A percentile compares a stretch with the other conserved stretches of the same genome.
phyloP scores from a whole-genome alignment of 1,284 basidiomycete genomes.

The Prillingera fragicola region DNA sequence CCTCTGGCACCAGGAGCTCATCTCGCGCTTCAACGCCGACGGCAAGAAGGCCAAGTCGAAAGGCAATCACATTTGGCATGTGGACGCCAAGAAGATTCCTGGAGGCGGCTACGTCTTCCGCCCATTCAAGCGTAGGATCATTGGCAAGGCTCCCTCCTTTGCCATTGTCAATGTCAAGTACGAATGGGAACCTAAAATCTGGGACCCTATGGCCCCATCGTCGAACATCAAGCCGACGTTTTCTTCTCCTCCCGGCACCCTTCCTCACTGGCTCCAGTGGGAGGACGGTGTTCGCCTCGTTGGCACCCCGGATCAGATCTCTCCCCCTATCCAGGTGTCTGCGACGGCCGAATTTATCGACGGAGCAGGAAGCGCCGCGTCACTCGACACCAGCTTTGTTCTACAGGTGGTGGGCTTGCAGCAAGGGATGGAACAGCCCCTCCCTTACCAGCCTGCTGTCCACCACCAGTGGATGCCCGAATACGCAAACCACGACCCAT shows the following conservation, averaged over 20 bases:
- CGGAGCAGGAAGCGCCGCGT: conserved; percentile 23
- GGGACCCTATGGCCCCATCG: conserved; percentile 90
- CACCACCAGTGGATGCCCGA: conserved; percentile 2
- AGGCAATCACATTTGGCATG: conserved; percentile 99
- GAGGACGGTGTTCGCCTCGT: conserved; percentile 58
- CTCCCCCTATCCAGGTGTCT: conserved; percentile 24
- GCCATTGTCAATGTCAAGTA: conserved; percentile 72
- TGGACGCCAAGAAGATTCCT: conserved; percentile 78
- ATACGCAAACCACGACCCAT: background rate
- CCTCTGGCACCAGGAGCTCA: conserved; percentile 86
- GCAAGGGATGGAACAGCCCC: conserved; percentile 1
- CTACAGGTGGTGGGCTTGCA: conserved; percentile 27
- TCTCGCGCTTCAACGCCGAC: conserved; percentile 97
- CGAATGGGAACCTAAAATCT: conserved; percentile 89
- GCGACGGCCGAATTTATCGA: conserved; percentile 38
- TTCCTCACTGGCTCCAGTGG: conserved; percentile 85
- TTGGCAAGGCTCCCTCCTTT: conserved; percentile 70
- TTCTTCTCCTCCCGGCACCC: conserved; percentile 60
- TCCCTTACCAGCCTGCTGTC: background rate
- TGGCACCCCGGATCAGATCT: conserved; percentile 29
- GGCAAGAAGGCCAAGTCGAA: conserved; percentile 99
- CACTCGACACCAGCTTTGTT: conserved; percentile 29
- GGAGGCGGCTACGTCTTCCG: conserved; percentile 85
- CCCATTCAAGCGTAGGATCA: conserved; percentile 80
- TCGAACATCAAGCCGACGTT: conserved; percentile 70